Percentiles rank a stretch among this genome's conserved stretches.
These are phyloP conservation scores for Yamadazyma taylorii DNA, from an alignment of 1,139 yeast genomes.

Conservation along the genomic window DNA sequence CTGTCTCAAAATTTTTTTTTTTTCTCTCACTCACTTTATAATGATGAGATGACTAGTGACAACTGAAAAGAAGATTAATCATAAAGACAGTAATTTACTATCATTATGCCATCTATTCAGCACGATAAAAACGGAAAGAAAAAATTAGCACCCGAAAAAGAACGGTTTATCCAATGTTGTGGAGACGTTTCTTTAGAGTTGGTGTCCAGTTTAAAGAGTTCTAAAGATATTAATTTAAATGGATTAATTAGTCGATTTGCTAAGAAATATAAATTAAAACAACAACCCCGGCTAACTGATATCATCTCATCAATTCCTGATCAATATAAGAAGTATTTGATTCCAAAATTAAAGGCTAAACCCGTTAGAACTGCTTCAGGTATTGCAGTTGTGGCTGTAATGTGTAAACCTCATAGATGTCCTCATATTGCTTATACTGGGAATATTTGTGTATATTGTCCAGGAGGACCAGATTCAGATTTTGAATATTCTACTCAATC, in stretches of 20 bases:
- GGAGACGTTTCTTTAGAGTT: constrained; percentile 89
- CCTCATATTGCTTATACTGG: constrained; percentile 99
- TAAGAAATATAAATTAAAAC: constrained; percentile 85
- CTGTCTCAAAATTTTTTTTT: too few relatives aligned
- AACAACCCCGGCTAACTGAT: constrained; percentile 94
- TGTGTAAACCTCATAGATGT: constrained; percentile 99
- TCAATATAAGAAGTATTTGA: constrained; percentile 84
- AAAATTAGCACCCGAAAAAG: constrained; percentile 81
- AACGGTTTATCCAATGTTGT: constrained; percentile 88
- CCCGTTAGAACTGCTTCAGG: constrained; percentile 99
- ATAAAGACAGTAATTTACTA: too few relatives aligned
- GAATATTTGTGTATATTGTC: constrained; percentile 97
- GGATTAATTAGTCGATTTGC: constrained; percentile 85
- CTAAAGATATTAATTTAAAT: constrained; percentile 84
- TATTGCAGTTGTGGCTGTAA: constrained; percentile 97
- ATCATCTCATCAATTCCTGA: constrained; percentile 95
- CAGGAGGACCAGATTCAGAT: constrained; percentile 99
- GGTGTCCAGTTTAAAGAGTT: constrained; percentile 70
- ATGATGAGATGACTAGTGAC: background rate
- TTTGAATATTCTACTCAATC: constrained; percentile 98
- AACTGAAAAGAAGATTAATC: too few relatives aligned
- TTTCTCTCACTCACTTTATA: too few relatives aligned
- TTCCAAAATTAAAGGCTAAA: constrained; percentile 93
- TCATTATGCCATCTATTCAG: constrained; percentile 35
- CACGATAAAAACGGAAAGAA: constrained; percentile 40